Conservation (phyloP, 2,329 filamentous ascomycete species). For the Hortaea werneckii region DNA sequence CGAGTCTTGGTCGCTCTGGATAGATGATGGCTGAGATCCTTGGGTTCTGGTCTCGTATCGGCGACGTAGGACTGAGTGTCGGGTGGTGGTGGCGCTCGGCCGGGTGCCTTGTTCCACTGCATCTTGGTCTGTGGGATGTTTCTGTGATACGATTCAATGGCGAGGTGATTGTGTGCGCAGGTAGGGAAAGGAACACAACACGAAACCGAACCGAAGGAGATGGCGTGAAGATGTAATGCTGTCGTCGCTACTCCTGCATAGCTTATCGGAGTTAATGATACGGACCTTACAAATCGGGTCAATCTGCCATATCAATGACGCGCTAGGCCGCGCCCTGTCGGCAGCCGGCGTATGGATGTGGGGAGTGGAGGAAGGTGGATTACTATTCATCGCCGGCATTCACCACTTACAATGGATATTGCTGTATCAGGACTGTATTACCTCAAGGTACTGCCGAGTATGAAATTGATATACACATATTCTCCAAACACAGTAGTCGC, state of each 20-base stretch:
- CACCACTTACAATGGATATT: no score
- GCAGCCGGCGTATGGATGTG: not conserved
- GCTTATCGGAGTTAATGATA: not conserved
- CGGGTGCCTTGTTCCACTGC: not conserved
- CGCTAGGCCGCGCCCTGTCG: not conserved
- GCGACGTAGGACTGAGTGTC: not conserved
- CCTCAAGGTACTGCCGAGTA: no score
- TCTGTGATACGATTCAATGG: no score
- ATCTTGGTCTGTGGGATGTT: not conserved
- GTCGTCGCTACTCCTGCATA: not conserved
- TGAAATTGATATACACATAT: no score
- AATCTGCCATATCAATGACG: slow-evolving; percentile 6
- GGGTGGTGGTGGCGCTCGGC: not conserved
- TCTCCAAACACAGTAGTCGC: no score
- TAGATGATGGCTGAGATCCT: slow-evolving; percentile 71
- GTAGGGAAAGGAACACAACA: no score
- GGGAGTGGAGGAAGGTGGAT: not conserved
- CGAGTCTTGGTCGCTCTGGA: slow-evolving; percentile 60
- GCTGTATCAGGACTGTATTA: no score
- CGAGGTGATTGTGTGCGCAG: no score
- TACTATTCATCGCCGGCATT: no score
- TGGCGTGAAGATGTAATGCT: no score
- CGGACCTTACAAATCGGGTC: slow-evolving; percentile 1
- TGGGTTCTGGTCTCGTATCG: slow-evolving; percentile 39
- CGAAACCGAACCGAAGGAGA: no score